A percentile compares a stretch with the other conserved stretches of the same genome.
Evolutionary conservation across 1,284 basidiomycete species (phyloP).

Genomic region (Schizopora paradoxa): DNA sequence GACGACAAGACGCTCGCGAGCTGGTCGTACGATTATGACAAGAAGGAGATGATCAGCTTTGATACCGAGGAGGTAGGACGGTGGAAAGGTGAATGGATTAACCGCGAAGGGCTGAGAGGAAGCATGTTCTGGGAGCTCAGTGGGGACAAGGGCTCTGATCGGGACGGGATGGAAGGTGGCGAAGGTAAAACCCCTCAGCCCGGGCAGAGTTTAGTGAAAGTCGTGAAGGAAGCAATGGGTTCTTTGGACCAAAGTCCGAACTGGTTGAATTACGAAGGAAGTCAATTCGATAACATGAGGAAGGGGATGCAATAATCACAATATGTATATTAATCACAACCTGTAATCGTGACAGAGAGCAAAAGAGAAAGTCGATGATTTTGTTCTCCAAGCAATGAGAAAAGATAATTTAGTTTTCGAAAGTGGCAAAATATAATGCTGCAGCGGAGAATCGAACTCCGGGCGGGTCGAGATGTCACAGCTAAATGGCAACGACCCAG

Average conservation of each 20-base stretch:
- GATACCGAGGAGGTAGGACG: constrained; percentile 65
- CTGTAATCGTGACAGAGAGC: neutral
- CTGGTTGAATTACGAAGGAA: constrained; percentile 67
- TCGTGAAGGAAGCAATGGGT: constrained; percentile 74
- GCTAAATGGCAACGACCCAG: too few relatives aligned
- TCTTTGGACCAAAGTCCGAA: constrained; percentile 58
- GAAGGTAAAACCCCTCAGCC: constrained; percentile 56
- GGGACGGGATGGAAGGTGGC: constrained; percentile 68
- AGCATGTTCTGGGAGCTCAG: constrained; percentile 87
- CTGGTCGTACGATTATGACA: constrained; percentile 67
- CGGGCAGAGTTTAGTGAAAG: constrained; percentile 57
- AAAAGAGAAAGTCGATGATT: too few relatives aligned
- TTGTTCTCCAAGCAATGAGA: too few relatives aligned
- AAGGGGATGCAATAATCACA: constrained; percentile 47
- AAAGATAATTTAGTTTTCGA: too few relatives aligned
- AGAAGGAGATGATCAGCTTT: constrained; percentile 74
- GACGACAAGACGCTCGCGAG: constrained; percentile 59
- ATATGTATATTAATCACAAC: neutral
- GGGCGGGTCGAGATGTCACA: too few relatives aligned
- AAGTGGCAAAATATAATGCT: too few relatives aligned
- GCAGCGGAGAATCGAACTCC: too few relatives aligned
- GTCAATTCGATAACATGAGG: constrained; percentile 71
- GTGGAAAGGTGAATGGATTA: constrained; percentile 76
- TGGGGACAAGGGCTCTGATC: constrained; percentile 63
- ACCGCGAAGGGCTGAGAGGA: constrained; percentile 62